These are phyloP conservation scores for Pichia sp. DNA, from an alignment of 1,139 yeast species.

Conservation along the genomic window DNA sequence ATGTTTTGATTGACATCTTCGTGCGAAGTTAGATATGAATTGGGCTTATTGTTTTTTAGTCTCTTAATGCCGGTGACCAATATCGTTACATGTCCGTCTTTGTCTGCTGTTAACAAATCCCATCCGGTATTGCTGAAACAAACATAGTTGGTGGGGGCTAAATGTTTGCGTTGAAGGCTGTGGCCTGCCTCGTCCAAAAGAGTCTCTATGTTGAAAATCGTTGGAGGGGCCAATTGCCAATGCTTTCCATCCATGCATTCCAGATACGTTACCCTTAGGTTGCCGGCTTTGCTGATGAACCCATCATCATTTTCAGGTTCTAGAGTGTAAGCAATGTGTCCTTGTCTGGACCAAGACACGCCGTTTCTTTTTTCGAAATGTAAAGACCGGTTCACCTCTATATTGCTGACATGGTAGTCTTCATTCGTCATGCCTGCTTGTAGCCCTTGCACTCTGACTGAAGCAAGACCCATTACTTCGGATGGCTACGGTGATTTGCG, in stretches of 20 bases:
- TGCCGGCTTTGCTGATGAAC: constrained; percentile 14
- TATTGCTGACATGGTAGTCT: constrained; percentile 4
- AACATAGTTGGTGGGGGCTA: constrained; percentile 26
- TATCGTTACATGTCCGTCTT: constrained; percentile 47
- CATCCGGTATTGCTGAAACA: constrained; percentile 51
- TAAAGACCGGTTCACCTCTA: constrained; percentile 7
- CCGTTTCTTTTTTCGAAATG: constrained; percentile 23
- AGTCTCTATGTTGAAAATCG: constrained; percentile 18
- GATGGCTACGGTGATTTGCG: neutral
- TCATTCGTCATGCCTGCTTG: neutral
- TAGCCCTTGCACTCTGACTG: neutral
- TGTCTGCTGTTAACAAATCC: constrained; percentile 49
- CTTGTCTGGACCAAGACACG: constrained; percentile 72
- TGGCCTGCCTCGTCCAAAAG: constrained; percentile 4
- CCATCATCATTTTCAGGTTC: constrained; percentile 12
- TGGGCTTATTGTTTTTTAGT: constrained; percentile 15
- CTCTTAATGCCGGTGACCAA: constrained; percentile 33
- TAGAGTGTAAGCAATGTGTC: constrained; percentile 61
- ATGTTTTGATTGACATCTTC: constrained; percentile 29
- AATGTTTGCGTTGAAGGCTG: neutral
- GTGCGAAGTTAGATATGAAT: constrained; percentile 1
- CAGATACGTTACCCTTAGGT: constrained; percentile 52
- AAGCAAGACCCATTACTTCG: too few relatives aligned
- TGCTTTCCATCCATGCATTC: constrained; percentile 58
- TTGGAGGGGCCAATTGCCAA: constrained; percentile 63